These are phyloP conservation scores for Colletotrichum tabaci DNA, from an alignment of 2,329 filamentous ascomycete genomes.

Conservation along the genomic window DNA sequence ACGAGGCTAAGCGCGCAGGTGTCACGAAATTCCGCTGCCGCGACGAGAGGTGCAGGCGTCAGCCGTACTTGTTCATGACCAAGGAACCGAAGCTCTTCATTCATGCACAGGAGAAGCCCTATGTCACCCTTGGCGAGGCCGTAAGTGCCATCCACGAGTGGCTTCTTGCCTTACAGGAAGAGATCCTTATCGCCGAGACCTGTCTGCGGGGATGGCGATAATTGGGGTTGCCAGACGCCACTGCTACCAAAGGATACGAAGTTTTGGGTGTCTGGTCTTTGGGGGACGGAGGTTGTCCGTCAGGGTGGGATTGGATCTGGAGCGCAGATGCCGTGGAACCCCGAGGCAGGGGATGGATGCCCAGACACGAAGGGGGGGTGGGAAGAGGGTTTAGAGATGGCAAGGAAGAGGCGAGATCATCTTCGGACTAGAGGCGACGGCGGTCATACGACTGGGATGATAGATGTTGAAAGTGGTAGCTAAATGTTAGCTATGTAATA, in stretches of 20 bases:
- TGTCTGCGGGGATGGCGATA: constrained; percentile 1
- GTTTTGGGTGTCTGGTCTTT: constrained; percentile 18
- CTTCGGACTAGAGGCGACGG: constrained; percentile 3
- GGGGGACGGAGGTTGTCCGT: neutral
- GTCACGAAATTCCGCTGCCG: constrained; percentile 7
- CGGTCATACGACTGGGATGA: neutral
- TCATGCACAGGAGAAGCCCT: constrained; percentile 7
- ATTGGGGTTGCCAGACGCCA: constrained; percentile 4
- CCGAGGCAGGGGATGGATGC: neutral
- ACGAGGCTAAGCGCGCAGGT: constrained; percentile 4
- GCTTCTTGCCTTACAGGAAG: constrained; percentile 1
- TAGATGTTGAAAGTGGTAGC: neutral
- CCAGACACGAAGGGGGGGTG: constrained; percentile 15
- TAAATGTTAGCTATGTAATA: no score
- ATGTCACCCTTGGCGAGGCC: neutral
- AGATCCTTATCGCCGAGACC: constrained; percentile 14
- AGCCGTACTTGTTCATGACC: constrained; percentile 10
- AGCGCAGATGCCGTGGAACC: neutral
- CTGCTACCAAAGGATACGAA: neutral
- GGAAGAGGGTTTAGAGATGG: constrained; percentile 6
- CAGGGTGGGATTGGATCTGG: neutral
- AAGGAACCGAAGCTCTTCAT: constrained; percentile 5
- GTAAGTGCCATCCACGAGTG: constrained; percentile 9
- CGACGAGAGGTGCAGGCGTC: neutral
- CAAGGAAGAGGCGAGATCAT: neutral